These are phyloP conservation scores for Heracleum sosnowskyi DNA, from an alignment of 129 eudicot genomes.

Conservation along the genomic window DNA sequence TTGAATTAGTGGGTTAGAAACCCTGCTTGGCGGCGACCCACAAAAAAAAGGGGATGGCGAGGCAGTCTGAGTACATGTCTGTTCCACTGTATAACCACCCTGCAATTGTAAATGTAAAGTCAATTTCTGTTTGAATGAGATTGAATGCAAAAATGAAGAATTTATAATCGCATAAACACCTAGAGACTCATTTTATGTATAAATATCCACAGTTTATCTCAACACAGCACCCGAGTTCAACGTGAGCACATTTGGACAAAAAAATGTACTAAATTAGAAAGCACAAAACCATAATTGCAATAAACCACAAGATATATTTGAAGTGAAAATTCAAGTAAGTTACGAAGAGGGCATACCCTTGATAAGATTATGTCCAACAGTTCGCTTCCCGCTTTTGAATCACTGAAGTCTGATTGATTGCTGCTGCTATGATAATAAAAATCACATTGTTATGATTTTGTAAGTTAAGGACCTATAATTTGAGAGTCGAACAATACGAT, in stretches of 20 bases:
- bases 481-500: not conserved
- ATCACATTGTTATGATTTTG: not conserved
- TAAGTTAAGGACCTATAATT: not conserved
- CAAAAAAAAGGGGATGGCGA: conserved; percentile 97
- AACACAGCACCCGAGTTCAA: not conserved
- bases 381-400: conserved; percentile 73
- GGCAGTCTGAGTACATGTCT: conserved; percentile 50
- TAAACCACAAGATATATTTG: not conserved
- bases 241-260: not conserved
- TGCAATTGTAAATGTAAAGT: not conserved
- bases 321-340: not conserved
- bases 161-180: not conserved
- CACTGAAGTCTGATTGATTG: conserved; percentile 59
- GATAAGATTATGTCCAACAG: conserved; percentile 79
- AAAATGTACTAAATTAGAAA: not conserved
- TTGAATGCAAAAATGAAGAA: not conserved
- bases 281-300: not conserved
- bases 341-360: conserved; percentile 43
- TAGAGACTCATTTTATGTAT: not conserved
- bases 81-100: conserved; percentile 56
- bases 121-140: not conserved
- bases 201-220: not conserved
- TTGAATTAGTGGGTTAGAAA: conserved; percentile 90
- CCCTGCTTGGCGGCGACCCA: conserved; percentile 99
- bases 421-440: conserved; percentile 19